phyloP scores from a whole-genome alignment of 768 basidiomycete species.

The Phylloporus sp. region DNA sequence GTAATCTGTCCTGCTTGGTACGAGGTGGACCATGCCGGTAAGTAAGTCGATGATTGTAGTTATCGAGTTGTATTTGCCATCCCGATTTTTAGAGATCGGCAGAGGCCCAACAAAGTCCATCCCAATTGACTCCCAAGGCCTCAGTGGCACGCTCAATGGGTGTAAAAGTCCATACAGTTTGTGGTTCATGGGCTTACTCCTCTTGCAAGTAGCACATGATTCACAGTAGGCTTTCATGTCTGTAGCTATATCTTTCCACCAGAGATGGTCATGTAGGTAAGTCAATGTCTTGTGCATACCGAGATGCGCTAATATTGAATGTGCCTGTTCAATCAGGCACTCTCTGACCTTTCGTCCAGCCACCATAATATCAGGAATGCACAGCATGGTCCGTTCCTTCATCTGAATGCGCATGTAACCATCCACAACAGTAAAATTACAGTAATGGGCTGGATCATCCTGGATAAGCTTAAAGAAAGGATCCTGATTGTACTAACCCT shows the following conservation, averaged over 20 bases:
- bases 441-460: background rate
- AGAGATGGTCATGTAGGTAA: slow-evolving; percentile 15
- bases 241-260: slow-evolving; percentile 35
- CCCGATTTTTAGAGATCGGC: slow-evolving; percentile 14
- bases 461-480: too few species aligned
- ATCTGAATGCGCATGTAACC: slow-evolving; percentile 12
- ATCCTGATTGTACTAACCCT: background rate
- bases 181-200: slow-evolving; percentile 20
- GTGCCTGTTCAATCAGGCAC: slow-evolving; percentile 33
- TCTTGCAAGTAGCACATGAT: background rate
- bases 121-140: slow-evolving; percentile 35
- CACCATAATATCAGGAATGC: slow-evolving; percentile 21
- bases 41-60: slow-evolving; percentile 21
- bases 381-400: slow-evolving; percentile 7
- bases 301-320: slow-evolving; percentile 37
- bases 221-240: slow-evolving; percentile 19
- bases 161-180: slow-evolving; percentile 26
- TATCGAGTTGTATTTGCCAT: slow-evolving; percentile 22
- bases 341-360: slow-evolving; percentile 23
- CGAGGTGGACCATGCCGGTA: slow-evolving; percentile 22
- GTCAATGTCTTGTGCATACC: slow-evolving; percentile 34
- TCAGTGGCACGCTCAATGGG: slow-evolving; percentile 20
- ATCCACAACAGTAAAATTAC: slow-evolving; percentile 23
- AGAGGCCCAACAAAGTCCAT: slow-evolving; percentile 40
- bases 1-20: too few species aligned